Conservation (phyloP, 2,329 filamentous ascomycete species). For the Colletotrichum melonis region DNA sequence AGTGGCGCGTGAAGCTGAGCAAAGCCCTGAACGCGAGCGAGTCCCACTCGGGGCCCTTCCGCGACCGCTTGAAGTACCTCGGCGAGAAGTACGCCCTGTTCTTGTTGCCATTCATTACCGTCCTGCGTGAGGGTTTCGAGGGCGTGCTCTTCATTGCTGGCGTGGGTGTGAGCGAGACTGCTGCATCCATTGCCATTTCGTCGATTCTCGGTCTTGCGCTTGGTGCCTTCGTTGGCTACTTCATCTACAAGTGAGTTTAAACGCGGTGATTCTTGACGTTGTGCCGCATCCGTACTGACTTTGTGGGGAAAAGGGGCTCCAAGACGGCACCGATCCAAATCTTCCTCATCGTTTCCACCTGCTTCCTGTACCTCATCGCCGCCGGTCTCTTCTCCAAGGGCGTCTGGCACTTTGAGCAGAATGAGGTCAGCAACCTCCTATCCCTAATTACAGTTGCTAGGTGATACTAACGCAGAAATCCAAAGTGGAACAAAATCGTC, state of each 20-base stretch:
- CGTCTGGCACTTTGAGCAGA: constrained; percentile 77
- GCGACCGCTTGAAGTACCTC: constrained; percentile 34
- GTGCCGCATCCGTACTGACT: constrained; percentile 39
- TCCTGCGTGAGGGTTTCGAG: constrained; percentile 81
- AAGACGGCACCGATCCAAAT: constrained; percentile 61
- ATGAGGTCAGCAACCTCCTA: constrained; percentile 45
- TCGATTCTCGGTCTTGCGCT: constrained; percentile 74
- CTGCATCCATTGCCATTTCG: constrained; percentile 76
- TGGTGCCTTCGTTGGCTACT: constrained; percentile 71
- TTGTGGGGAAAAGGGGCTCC: constrained; percentile 48
- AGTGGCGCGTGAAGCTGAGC: constrained; percentile 74
- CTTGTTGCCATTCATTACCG: constrained; percentile 81
- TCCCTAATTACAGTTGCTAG: background rate
- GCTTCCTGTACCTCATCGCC: constrained; percentile 83
- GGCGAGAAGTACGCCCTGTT: constrained; percentile 82
- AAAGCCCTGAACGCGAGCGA: constrained; percentile 55
- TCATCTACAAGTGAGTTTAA: constrained; percentile 75
- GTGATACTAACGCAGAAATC: background rate
- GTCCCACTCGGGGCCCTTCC: constrained; percentile 11
- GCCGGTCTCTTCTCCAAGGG: constrained; percentile 82
- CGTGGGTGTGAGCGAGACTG: constrained; percentile 76
- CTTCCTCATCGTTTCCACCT: constrained; percentile 82
- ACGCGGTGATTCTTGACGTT: too few relatives aligned
- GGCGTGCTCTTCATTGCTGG: constrained; percentile 84
- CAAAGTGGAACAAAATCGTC: constrained; percentile 68